Evolutionary conservation across 2,329 filamentous ascomycete species (phyloP).

Genomic region (Cladosporium sp.): DNA sequence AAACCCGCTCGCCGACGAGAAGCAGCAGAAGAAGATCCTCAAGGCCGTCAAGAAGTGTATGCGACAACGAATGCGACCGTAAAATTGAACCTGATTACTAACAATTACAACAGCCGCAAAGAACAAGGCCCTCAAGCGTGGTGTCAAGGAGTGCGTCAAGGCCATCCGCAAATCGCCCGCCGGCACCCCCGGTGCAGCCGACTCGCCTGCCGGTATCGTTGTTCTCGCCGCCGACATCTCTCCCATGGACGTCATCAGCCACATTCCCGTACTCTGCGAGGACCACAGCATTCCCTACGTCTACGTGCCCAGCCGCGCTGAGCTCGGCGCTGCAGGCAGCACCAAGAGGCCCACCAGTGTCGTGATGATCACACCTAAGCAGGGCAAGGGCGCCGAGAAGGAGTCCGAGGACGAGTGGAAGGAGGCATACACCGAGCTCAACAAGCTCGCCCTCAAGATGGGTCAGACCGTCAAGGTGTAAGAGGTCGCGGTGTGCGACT

Average conservation of each 20-base stretch:
- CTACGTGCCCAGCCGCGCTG: conserved; percentile 86
- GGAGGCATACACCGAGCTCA: conserved; percentile 55
- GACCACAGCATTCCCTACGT: conserved; percentile 97
- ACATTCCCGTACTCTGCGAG: conserved; percentile 96
- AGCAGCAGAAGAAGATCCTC: conserved; percentile 64
- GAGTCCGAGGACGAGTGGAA: conserved; percentile 51
- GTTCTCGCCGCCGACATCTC: conserved; percentile 96
- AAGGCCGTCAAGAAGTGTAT: conserved; percentile 61
- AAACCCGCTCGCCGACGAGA: conserved; percentile 73
- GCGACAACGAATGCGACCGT: neutral
- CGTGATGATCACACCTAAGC: conserved; percentile 68
- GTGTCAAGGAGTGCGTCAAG: conserved; percentile 99
- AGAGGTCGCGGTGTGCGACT: neutral
- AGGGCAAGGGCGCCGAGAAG: conserved; percentile 48
- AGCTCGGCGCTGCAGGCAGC: conserved; percentile 86
- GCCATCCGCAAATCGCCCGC: conserved; percentile 87
- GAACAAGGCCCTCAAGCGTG: conserved; percentile 91
- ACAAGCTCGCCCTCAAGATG: conserved; percentile 58
- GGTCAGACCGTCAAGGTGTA: conserved; percentile 53
- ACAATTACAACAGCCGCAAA: conserved; percentile 68
- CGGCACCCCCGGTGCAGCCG: conserved; percentile 48
- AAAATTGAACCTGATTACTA: neutral
- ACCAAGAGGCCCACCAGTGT: conserved; percentile 97
- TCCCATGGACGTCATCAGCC: conserved; percentile 96
- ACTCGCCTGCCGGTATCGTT: conserved; percentile 64